Base-by-base conservation (phyloP, 768 basidiomycete genomes). In the Candolleomyces eurysporus region DNA sequence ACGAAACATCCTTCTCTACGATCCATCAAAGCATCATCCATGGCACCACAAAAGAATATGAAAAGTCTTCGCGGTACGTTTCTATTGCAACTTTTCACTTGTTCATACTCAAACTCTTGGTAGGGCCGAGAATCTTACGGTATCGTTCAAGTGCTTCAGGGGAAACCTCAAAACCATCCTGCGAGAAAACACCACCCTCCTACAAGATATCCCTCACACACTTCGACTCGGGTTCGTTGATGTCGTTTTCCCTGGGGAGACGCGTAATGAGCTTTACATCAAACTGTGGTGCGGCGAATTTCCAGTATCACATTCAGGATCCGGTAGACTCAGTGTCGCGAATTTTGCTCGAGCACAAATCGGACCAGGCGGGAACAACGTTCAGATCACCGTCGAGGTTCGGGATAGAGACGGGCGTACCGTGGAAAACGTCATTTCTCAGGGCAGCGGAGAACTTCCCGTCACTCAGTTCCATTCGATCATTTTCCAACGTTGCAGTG, bases 211-310 rank as follows among this genome's bases (percentile, higher is more conserved):
- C 9, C 91, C 96, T 0, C 83, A 88, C 50, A 95, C 94, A 2
- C 76, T 90, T 13, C 90, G 94, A 3, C 86, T 98, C 39, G 94
- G 94, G 32, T 98, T 98, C 71, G 92, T 96, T 0, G 96, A 98
- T 66, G 95, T 97, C 7, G 95, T 96, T 9, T 95, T 95, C 69
- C 96, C 96, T 3, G 92, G 91, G 7, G 90, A 92, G 63, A 76
- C 86, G n/a, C 87, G 96, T 16, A 98, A 98, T 68, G 96, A 98
- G 65, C 81, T 98, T 13, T 98, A 98, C 73, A 84, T 98, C 77
- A 97, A 97, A 72, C 83, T 98, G 0, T 98, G 95, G 95, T 90
- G 88, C 59, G 96, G 93, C 43, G 91, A 94, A 64, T 98, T 98
- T 70, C 75, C 81, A 2, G 75, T 84, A 0, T 78, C 83, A 3